phyloP scores from a whole-genome alignment of 179 eudicot genomes.

The Drosera spatulata region DNA sequence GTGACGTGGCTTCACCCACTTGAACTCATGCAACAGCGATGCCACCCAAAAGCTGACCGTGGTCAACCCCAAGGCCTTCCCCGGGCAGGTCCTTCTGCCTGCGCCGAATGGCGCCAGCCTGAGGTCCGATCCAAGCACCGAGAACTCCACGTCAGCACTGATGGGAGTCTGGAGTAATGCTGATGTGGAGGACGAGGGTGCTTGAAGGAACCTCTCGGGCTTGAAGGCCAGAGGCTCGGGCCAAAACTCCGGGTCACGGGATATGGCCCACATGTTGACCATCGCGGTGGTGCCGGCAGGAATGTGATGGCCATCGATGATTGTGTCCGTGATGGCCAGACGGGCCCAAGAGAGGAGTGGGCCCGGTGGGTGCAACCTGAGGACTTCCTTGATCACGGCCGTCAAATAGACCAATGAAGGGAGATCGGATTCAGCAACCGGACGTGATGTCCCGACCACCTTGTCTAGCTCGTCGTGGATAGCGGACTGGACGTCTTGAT shows the following conservation, averaged over 20 bases:
- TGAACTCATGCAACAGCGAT: slow-evolving; percentile 55
- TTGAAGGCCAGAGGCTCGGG: slow-evolving; percentile 39
- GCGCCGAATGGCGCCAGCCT: slow-evolving; percentile 87
- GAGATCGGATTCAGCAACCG: slow-evolving; percentile 45
- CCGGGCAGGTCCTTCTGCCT: slow-evolving; percentile 74
- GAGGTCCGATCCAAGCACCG: slow-evolving; percentile 34
- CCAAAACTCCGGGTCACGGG: slow-evolving; percentile 66
- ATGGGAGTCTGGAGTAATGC: too few species aligned
- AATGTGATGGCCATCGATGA: slow-evolving; percentile 55
- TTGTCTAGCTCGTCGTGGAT: slow-evolving; percentile 56
- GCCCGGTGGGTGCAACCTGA: slow-evolving; percentile 84
- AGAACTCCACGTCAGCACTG: slow-evolving; percentile 15
- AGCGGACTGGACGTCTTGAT: slow-evolving; percentile 52
- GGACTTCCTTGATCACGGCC: slow-evolving; percentile 74
- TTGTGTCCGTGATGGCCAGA: slow-evolving; percentile 40
- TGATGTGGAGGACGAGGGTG: background rate
- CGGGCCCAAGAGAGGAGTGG: slow-evolving; percentile 93
- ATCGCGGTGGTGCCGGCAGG: slow-evolving; percentile 78
- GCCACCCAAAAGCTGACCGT: slow-evolving; percentile 82
- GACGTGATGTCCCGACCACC: slow-evolving; percentile 49
- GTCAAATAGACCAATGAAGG: slow-evolving; percentile 39
- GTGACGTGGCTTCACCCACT: slow-evolving; percentile 16
- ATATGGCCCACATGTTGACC: slow-evolving; percentile 94
- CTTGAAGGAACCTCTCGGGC: slow-evolving; percentile 52
- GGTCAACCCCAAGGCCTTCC: slow-evolving; percentile 59